Evolutionary conservation across 1,139 yeast species (phyloP).

Genomic region (Geotrichum histeridarum): DNA sequence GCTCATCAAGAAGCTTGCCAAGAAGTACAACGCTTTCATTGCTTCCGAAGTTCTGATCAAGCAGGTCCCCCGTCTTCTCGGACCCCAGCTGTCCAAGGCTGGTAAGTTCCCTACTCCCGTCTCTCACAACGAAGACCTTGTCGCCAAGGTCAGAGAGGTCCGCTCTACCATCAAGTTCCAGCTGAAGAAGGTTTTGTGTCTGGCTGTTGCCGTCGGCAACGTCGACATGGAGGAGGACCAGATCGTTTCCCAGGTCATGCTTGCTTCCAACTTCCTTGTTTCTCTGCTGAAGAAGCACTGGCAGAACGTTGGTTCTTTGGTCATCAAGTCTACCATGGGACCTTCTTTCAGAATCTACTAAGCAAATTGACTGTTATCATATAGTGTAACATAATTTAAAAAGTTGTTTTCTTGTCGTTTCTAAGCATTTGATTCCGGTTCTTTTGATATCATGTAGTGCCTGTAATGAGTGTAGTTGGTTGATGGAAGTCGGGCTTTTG

Average conservation of each 20-base stretch:
- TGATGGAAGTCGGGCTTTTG: background rate
- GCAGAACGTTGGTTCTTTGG: constrained; percentile 99
- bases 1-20: constrained; percentile 98
- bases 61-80: constrained; percentile 99
- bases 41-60: constrained; percentile 99
- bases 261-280: constrained; percentile 98
- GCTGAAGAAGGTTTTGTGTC: constrained; percentile 85
- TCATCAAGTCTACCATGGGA: constrained; percentile 99
- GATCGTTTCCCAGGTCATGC: constrained; percentile 95
- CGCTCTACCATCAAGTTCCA: constrained; percentile 99
- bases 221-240: constrained; percentile 98
- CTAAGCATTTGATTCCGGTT: background rate
- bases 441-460: background rate
- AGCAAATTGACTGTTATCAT: constrained; percentile 30
- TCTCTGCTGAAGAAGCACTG: constrained; percentile 99
- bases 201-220: constrained; percentile 97
- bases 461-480: too few species aligned
- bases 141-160: constrained; percentile 93
- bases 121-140: constrained; percentile 97
- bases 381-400: background rate
- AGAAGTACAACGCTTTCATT: constrained; percentile 99
- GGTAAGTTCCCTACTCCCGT: constrained; percentile 99
- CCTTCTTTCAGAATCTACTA: constrained; percentile 99
- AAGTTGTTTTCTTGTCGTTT: background rate
- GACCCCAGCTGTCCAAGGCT: constrained; percentile 99